phyloP scores from a whole-genome alignment of 164 flowering plant genomes.

The Chimonanthus salicifolius region DNA sequence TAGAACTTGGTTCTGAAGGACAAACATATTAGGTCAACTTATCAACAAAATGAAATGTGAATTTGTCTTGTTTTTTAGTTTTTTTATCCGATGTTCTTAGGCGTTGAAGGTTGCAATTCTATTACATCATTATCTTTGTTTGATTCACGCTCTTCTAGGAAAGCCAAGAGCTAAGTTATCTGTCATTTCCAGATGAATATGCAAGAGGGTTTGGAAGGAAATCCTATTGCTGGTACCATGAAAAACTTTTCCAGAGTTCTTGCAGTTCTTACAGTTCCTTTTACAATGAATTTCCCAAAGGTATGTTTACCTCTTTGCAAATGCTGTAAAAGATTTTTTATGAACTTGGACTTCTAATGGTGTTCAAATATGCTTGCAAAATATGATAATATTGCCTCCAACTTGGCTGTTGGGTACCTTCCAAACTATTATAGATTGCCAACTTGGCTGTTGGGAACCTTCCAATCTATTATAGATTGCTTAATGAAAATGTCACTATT shows the following conservation, averaged over 20 bases:
- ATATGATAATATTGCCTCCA: no score
- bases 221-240: constrained; percentile 69
- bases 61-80: background rate
- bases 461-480: no score
- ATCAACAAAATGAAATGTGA: background rate
- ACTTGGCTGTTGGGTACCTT: no score
- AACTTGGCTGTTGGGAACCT: no score
- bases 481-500: no score
- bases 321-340: background rate
- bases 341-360: no score
- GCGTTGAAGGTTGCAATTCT: background rate
- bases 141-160: background rate
- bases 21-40: background rate
- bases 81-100: background rate
- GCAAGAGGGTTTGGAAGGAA: constrained; percentile 97
- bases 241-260: constrained; percentile 66
- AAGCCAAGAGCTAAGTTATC: background rate
- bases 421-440: no score
- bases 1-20: background rate
- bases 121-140: background rate
- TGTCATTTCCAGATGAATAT: constrained; percentile 46
- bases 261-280: constrained; percentile 67
- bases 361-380: no score
- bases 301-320: constrained; percentile 25
- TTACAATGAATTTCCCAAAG: constrained; percentile 77